These are phyloP conservation scores for Areca catechu DNA, from an alignment of 176 grass and related monocot genomes.

Conservation along the genomic window DNA sequence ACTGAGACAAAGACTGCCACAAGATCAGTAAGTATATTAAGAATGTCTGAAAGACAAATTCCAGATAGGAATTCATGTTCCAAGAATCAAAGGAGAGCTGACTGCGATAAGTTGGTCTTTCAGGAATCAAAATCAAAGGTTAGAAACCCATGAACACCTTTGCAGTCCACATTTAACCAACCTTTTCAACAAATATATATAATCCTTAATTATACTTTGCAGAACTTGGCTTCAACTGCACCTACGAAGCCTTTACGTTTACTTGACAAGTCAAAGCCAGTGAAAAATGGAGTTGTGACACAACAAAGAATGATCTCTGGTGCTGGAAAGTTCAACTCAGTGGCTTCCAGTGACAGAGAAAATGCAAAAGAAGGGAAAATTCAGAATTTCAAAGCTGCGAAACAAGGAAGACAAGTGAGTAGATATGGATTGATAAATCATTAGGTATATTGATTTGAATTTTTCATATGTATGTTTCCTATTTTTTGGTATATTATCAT, in stretches of 20 bases:
- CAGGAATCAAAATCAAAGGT: conserved; percentile 12
- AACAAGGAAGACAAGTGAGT: too few species aligned
- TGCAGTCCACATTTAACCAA: not conserved
- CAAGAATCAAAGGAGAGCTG: not conserved
- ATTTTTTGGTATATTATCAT: too few species aligned
- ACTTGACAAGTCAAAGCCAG: not conserved
- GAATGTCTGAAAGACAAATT: not conserved
- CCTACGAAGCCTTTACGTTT: not conserved
- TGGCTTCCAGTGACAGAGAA: conserved; percentile 2
- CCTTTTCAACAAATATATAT: not conserved
- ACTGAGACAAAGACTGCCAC: not conserved
- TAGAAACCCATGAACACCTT: not conserved
- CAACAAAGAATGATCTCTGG: not conserved
- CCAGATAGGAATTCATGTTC: not conserved
- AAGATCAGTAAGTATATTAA: not conserved
- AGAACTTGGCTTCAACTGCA: conserved; percentile 1
- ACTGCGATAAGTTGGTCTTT: not conserved
- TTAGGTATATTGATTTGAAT: too few species aligned
- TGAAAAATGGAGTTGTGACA: not conserved
- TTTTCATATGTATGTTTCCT: too few species aligned
- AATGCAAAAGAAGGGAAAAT: conserved; percentile 1
- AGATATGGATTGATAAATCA: too few species aligned
- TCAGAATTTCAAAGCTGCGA: too few species aligned
- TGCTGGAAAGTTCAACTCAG: not conserved
- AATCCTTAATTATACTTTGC: not conserved